Base-by-base conservation (phyloP, 805 yeast genomes). In the Saturnispora sanitii region DNA sequence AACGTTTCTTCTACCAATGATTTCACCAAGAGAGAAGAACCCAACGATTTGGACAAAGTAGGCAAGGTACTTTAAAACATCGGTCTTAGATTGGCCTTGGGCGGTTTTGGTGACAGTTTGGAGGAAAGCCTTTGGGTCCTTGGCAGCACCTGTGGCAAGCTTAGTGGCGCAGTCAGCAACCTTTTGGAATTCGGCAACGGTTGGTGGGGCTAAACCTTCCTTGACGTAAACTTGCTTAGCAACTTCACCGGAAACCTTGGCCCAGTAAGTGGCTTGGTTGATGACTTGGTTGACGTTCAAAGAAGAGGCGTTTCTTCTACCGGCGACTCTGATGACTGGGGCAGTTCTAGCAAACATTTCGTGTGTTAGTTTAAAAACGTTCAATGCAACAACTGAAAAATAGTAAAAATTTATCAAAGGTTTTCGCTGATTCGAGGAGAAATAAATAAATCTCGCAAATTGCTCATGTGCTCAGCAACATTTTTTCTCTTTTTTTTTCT, bases 171-270 rank as follows among this genome's bases (percentile, higher is more conserved):
- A 57, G 51, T 71, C 62, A 73, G 82, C 87, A 32, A 83, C 85
- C 50, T 73, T 67, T 68, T 82, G 79, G 69, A 90, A 71, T 62
- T 86, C 86, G 42, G 75, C 73, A 46, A 71, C 55, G 32, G 85
- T 61, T 55, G 98, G 98, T 49, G 97, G 97, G 47, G 94, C 84
- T 54, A 92, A 68, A 49, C 87, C 94, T 70, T 92, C 98, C 65
- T 83, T 82, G 58, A 79, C 67, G 76, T 90, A 92, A 47, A 92
- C 83, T 64, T 77, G 74, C 65, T 82, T 82, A 45, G 74, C 68
- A 34, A 72, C 49, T 56, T 74, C 77, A 44, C 62, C 69, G 37
- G 69, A 60, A 34, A 73, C 76, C 53, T 73, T 74, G 43, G 78
- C 67, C 83, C 92, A 92, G 82, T 85, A 92, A 44, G 84, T 62